Base-by-base conservation (phyloP, 257 asterid genomes). In the Rubia yunnanensis region DNA sequence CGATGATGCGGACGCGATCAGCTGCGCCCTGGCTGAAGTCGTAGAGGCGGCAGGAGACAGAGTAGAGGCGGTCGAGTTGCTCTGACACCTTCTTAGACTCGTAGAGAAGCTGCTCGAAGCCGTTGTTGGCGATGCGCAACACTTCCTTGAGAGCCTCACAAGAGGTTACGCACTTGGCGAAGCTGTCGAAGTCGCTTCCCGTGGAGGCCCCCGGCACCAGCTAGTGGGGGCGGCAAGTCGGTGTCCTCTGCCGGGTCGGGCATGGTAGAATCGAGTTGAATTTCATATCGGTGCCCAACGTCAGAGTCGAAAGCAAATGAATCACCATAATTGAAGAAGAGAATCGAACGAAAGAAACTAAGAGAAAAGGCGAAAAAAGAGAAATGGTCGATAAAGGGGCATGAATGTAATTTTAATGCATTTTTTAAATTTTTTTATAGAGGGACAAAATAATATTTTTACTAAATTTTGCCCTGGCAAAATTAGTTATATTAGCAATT, bases 21-120 rank as follows among this genome's bases (percentile, higher is more conserved):
- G 82, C 63, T 38, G 96, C 96, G 15, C 90, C 76, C 62, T 79
- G 82, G 32, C 84, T 80, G 49, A 76, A 96, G 2, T 74, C 82
- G 0, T 88, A 79, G 2, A 88, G 63, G 18, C 86, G 74, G 55
- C 78, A 60, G 0, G 88, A 76, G 61, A 92, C 91, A 23, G 77
- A 85, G 74, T 84, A 92, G 27, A 76, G 80, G 28, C 99, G 78
- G 71, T 92, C 96, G 34, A 92, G 74, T 23, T 87, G 81, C 80
- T 92, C 99, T 13, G 94, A 96, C 36, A 96, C 84, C 73, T 92
- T 87, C 87, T n/a, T n/a, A n/a, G n/a, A n/a, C n/a, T n/a, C n/a
- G n/a, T n/a, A n/a, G n/a, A n/a, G n/a, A n/a, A n/a, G n/a, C n/a
- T n/a, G n/a, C n/a, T n/a, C n/a, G n/a, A n/a, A n/a, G n/a, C n/a